Conservation (phyloP, 23 red algal genomes). For the Rhodosorus marinus region DNA sequence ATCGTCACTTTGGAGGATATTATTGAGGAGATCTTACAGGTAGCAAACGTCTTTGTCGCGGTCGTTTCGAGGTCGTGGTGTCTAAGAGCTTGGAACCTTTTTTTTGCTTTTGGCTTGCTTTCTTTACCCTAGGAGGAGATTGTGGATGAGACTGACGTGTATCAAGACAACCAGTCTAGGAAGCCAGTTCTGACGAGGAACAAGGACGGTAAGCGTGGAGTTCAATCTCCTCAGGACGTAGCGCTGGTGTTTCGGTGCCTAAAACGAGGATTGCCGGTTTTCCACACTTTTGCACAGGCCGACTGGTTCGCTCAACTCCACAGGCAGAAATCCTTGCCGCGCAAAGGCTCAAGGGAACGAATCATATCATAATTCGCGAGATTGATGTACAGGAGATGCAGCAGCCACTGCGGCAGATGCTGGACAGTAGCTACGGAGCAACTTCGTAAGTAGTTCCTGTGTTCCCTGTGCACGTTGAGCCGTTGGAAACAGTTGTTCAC, state of each 20-base stretch:
- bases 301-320: background rate
- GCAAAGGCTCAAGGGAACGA: background rate
- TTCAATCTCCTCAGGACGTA: too few relatives aligned
- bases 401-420: too few relatives aligned
- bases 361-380: background rate
- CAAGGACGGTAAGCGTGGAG: background rate
- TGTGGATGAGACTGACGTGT: slow-evolving; percentile 47
- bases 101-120: background rate
- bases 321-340: background rate
- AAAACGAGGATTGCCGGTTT: too few relatives aligned
- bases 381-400: background rate
- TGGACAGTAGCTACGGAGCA: too few relatives aligned
- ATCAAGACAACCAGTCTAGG: background rate
- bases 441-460: too few relatives aligned
- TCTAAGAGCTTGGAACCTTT: too few relatives aligned
- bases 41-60: too few relatives aligned
- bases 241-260: too few relatives aligned
- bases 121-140: too few relatives aligned
- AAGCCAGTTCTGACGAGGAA: background rate
- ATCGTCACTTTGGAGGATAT: slow-evolving; percentile 35
- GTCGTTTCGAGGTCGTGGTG: background rate
- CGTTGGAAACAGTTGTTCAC: too few relatives aligned
- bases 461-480: too few relatives aligned
- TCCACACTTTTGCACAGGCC: too few relatives aligned
- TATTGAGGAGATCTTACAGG: slow-evolving; percentile 46